These are phyloP conservation scores for Arthrobotrys sinensis DNA, from an alignment of 2,329 filamentous ascomycete species.

Conservation along the genomic window DNA sequence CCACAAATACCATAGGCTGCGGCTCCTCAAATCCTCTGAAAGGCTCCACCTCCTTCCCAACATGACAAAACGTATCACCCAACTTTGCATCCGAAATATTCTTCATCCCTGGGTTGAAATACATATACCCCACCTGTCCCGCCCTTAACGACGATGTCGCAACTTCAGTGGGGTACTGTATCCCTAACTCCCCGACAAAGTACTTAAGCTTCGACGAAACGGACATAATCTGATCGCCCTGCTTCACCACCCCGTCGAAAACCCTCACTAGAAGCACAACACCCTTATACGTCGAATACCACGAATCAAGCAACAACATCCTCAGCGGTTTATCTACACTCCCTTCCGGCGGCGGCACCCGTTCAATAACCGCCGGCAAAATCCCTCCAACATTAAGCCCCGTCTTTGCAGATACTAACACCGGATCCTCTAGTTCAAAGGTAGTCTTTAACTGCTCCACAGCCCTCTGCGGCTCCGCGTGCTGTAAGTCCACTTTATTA, in stretches of 20 bases:
- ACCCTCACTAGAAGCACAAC: conserved; percentile 91
- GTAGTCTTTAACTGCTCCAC: conserved; percentile 86
- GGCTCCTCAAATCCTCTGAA: conserved; percentile 96
- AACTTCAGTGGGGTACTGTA: conserved; percentile 91
- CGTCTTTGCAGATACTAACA: conserved; percentile 92
- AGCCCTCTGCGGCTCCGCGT: conserved; percentile 87
- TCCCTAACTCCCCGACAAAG: conserved; percentile 94
- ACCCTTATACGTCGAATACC: conserved; percentile 97
- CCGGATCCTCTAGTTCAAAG: conserved; percentile 87
- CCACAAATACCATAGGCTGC: conserved; percentile 98
- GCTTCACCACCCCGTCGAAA: conserved; percentile 86
- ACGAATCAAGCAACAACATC: conserved; percentile 93
- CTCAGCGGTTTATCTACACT: conserved; percentile 81
- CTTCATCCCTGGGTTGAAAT: conserved; percentile 99
- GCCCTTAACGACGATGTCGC: conserved; percentile 85
- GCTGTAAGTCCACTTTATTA: conserved; percentile 95
- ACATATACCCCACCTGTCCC: conserved; percentile 95
- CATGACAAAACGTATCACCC: conserved; percentile 91
- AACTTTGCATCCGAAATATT: conserved; percentile 94
- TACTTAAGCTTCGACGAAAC: conserved; percentile 92
- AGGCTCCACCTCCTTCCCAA: conserved; percentile 85
- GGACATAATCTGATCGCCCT: conserved; percentile 88
- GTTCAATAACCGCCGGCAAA: conserved; percentile 86
- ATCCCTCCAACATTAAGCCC: conserved; percentile 88
- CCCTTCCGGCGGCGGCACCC: conserved; percentile 85